These are phyloP conservation scores for Kluyveromyces sp. DNA, from an alignment of 1,139 yeast species.

Conservation along the genomic window DNA sequence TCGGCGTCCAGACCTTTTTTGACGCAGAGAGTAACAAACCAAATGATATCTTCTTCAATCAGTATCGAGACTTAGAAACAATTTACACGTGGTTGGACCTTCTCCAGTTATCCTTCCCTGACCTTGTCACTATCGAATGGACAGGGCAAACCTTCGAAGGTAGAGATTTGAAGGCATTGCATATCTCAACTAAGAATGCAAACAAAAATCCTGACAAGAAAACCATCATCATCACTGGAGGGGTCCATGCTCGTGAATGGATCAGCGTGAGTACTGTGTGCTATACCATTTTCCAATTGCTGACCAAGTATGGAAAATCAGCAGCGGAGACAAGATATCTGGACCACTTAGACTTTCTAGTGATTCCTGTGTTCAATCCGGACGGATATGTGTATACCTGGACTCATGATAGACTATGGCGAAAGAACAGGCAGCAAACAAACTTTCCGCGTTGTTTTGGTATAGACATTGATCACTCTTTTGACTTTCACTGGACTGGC, in stretches of 20 bases:
- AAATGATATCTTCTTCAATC: constrained; percentile 50
- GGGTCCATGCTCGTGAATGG: constrained; percentile 92
- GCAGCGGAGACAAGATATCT: constrained; percentile 37
- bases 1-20: constrained; percentile 1
- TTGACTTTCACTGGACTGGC: constrained; percentile 64
- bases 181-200: constrained; percentile 42
- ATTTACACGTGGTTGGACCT: constrained; percentile 68
- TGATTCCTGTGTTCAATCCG: constrained; percentile 81
- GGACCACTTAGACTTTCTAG: constrained; percentile 56
- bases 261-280: constrained; percentile 65
- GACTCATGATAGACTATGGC: constrained; percentile 76
- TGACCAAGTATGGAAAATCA: constrained; percentile 43
- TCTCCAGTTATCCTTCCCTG: constrained; percentile 51
- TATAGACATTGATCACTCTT: constrained; percentile 81
- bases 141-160: constrained; percentile 75
- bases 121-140: constrained; percentile 49
- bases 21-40: constrained; percentile 14
- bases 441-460: constrained; percentile 64
- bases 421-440: constrained; percentile 80
- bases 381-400: constrained; percentile 87
- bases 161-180: constrained; percentile 59
- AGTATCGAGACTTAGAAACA: constrained; percentile 61
- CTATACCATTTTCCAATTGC: constrained; percentile 50
- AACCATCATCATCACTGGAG: constrained; percentile 75
- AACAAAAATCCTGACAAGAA: constrained; percentile 47